Evolutionary conservation across 2,329 filamentous ascomycete genomes (phyloP).

Genomic region (Alternaria triticimaculans): DNA sequence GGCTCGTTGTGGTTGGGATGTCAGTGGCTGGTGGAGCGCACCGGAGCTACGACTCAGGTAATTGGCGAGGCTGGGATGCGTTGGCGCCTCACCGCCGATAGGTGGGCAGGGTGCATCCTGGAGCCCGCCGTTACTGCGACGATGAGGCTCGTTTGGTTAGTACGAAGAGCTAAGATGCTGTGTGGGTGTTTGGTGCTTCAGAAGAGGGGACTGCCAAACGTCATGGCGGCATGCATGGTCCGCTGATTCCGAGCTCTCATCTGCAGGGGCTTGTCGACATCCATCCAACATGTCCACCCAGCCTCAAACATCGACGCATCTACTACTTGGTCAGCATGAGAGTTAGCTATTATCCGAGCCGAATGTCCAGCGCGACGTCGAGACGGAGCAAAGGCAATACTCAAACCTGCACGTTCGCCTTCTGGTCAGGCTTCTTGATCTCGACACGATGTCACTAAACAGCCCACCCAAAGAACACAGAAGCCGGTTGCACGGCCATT

Average conservation of each 20-base stretch:
- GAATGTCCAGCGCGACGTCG: neutral
- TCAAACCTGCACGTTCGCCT: neutral
- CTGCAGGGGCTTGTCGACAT: neutral
- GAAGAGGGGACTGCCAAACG: neutral
- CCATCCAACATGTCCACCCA: neutral
- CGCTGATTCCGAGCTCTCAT: conserved; percentile 5
- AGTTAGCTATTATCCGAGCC: neutral
- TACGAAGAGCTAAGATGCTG: neutral
- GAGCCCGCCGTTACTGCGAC: neutral
- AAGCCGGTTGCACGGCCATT: neutral
- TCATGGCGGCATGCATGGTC: conserved; percentile 6
- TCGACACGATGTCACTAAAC: neutral
- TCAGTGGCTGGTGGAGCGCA: conserved; percentile 39
- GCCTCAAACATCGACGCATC: neutral
- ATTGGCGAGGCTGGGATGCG: conserved; percentile 47
- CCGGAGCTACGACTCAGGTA: conserved; percentile 25
- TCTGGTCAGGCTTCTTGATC: neutral
- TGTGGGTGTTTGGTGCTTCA: neutral
- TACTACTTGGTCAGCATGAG: neutral
- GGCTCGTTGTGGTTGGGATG: conserved; percentile 9
- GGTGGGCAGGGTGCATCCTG: conserved; percentile 22
- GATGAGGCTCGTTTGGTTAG: neutral
- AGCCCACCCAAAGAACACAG: neutral
- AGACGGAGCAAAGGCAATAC: neutral
- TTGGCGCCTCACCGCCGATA: conserved; percentile 33